These are phyloP conservation scores for Linderina pennispora DNA, from an alignment of 192 early-diverging fungal genomes.

Conservation along the genomic window DNA sequence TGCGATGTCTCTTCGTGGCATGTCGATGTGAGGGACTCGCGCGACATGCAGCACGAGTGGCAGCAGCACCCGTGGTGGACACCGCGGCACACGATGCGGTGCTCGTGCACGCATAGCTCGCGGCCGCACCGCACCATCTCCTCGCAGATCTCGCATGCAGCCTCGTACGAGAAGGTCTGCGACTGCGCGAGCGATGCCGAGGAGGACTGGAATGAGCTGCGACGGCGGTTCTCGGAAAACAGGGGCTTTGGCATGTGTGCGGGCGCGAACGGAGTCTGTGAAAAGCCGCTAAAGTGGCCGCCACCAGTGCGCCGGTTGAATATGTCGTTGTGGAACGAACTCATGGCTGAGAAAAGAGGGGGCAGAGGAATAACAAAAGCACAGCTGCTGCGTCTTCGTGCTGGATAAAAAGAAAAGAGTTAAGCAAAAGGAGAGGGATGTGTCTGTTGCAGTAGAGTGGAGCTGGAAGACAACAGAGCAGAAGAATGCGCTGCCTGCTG, in stretches of 20 bases:
- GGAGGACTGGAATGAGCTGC: slow-evolving; percentile 13
- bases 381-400: too few species aligned
- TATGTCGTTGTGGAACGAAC: slow-evolving; percentile 38
- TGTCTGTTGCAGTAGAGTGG: too few species aligned
- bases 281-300: slow-evolving; percentile 18
- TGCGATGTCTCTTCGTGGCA: not conserved
- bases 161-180: slow-evolving; percentile 28
- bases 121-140: slow-evolving; percentile 23
- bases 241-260: slow-evolving; percentile 35
- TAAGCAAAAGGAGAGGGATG: not conserved
- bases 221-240: slow-evolving; percentile 15
- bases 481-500: too few species aligned
- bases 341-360: slow-evolving; percentile 9
- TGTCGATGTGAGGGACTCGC: slow-evolving; percentile 2
- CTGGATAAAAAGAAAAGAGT: not conserved
- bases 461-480: too few species aligned
- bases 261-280: slow-evolving; percentile 31
- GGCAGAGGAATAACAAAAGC: not conserved
- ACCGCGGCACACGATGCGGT: slow-evolving; percentile 25
- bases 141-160: slow-evolving; percentile 37
- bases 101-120: slow-evolving; percentile 34
- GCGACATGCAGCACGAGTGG: slow-evolving; percentile 11
- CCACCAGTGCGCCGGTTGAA: slow-evolving; percentile 14
- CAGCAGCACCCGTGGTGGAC: slow-evolving; percentile 22
- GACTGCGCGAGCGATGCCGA: not conserved